phyloP scores from a whole-genome alignment of 495 filamentous ascomycete genomes.

The Penicillium riverlandense region DNA sequence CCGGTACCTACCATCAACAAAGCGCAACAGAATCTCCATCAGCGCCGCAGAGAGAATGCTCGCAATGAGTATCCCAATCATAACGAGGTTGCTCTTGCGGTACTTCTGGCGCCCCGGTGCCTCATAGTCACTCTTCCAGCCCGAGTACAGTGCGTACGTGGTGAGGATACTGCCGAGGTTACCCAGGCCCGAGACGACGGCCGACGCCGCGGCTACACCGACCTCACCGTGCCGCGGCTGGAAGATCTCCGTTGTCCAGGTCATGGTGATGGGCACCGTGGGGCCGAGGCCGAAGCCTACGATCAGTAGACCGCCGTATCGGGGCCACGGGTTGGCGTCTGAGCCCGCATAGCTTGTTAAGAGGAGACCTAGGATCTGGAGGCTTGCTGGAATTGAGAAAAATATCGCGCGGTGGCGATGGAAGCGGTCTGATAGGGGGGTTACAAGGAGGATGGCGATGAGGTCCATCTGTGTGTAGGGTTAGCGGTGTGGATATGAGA shows the following conservation, averaged over 20 bases:
- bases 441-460: slow-evolving; percentile 78
- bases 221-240: slow-evolving; percentile 85
- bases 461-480: slow-evolving; percentile 61
- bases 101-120: slow-evolving; percentile 61
- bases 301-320: slow-evolving; percentile 83
- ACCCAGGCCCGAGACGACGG: slow-evolving; percentile 76
- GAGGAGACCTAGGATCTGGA: slow-evolving; percentile 80
- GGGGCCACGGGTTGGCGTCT: slow-evolving; percentile 63
- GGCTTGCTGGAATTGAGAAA: slow-evolving; percentile 63
- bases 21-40: slow-evolving; percentile 59
- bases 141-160: slow-evolving; percentile 82
- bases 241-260: slow-evolving; percentile 88
- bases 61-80: slow-evolving; percentile 75
- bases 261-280: slow-evolving; percentile 88
- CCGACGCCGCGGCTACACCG: slow-evolving; percentile 82
- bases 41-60: slow-evolving; percentile 64
- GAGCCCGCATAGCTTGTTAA: slow-evolving; percentile 68
- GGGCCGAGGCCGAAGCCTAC: slow-evolving; percentile 88
- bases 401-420: slow-evolving; percentile 77
- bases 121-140: slow-evolving; percentile 68
- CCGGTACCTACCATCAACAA: slow-evolving; percentile 50
- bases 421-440: slow-evolving; percentile 81
- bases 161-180: slow-evolving; percentile 81
- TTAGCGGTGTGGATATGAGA: not conserved
- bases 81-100: slow-evolving; percentile 74